phyloP scores from a whole-genome alignment of 306 rosid genomes.

The Adenanthera pavonina region DNA sequence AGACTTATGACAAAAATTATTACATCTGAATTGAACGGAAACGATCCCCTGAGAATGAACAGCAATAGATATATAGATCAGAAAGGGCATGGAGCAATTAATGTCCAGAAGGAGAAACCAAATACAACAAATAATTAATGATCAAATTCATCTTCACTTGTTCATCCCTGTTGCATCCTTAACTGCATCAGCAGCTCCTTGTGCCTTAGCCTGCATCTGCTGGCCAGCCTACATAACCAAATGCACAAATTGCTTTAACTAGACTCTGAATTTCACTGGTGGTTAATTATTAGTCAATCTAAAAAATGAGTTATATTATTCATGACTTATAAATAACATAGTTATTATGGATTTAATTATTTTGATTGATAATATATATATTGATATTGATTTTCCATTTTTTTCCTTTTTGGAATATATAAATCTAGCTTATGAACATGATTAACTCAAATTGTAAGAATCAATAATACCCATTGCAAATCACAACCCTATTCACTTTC shows the following conservation, averaged over 20 bases:
- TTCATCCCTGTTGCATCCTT: constrained; percentile 72
- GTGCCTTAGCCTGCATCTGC: constrained; percentile 56
- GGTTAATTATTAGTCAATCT: too few relatives aligned
- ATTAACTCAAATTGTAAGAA: too few relatives aligned
- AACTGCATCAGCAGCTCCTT: constrained; percentile 67
- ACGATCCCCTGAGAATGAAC: neutral
- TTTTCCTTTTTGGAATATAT: too few relatives aligned
- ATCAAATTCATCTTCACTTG: constrained; percentile 32
- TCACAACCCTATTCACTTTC: neutral
- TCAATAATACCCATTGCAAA: neutral
- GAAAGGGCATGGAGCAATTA: neutral
- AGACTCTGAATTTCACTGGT: too few relatives aligned
- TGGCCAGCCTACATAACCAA: constrained; percentile 50
- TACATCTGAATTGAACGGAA: constrained; percentile 23
- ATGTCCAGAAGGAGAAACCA: neutral
- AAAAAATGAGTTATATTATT: too few relatives aligned
- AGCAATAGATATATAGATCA: neutral
- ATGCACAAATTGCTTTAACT: too few relatives aligned
- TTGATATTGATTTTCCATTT: too few relatives aligned
- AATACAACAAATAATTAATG: neutral
- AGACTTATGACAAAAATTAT: constrained; percentile 25
- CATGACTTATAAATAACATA: too few relatives aligned
- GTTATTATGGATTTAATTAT: too few relatives aligned
- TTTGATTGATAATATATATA: too few relatives aligned
- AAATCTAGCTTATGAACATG: too few relatives aligned